A percentile compares a stretch with the other conserved stretches of the same genome.
Evolutionary conservation across 257 asterid genomes (phyloP).

Genomic region (Scutellaria minor): DNA sequence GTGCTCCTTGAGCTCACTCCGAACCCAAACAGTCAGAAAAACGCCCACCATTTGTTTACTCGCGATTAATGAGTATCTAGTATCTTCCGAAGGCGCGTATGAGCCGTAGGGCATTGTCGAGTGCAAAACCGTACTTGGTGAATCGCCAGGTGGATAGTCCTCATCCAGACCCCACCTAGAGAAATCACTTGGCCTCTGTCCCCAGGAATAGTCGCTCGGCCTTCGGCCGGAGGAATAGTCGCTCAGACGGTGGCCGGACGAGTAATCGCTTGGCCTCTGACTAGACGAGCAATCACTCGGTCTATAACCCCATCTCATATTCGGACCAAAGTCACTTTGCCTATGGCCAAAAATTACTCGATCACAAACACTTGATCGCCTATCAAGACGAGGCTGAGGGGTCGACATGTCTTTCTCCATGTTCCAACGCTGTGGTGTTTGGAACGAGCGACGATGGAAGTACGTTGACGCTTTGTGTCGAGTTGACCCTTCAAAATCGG

Average conservation of each 20-base stretch:
- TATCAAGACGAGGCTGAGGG: constrained; percentile 71
- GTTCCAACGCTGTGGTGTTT: constrained; percentile 72
- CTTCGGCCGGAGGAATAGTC: constrained; percentile 39
- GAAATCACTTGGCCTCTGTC: constrained; percentile 89
- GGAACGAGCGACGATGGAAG: constrained; percentile 80
- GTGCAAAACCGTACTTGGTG: constrained; percentile 74
- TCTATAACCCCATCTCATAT: constrained; percentile 52
- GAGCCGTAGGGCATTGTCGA: constrained; percentile 52
- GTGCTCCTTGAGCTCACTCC: constrained; percentile 76
- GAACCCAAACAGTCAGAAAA: constrained; percentile 86
- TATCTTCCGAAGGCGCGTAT: constrained; percentile 51
- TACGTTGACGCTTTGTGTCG: constrained; percentile 65
- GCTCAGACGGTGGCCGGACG: constrained; percentile 35
- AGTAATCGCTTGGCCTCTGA: constrained; percentile 47
- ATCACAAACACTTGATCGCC: constrained; percentile 84
- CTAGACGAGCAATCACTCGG: constrained; percentile 69
- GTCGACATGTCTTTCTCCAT: constrained; percentile 63
- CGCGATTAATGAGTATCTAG: constrained; percentile 77
- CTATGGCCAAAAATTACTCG: constrained; percentile 73
- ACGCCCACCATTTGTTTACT: constrained; percentile 96
- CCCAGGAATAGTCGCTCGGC: constrained; percentile 63
- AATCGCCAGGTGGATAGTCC: constrained; percentile 66
- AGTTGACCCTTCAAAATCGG: constrained; percentile 83
- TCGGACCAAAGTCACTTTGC: constrained; percentile 65
- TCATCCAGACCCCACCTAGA: constrained; percentile 86